Evolutionary conservation across 345 rosid genomes (phyloP).

Genomic region (Citropsis articulata): DNA sequence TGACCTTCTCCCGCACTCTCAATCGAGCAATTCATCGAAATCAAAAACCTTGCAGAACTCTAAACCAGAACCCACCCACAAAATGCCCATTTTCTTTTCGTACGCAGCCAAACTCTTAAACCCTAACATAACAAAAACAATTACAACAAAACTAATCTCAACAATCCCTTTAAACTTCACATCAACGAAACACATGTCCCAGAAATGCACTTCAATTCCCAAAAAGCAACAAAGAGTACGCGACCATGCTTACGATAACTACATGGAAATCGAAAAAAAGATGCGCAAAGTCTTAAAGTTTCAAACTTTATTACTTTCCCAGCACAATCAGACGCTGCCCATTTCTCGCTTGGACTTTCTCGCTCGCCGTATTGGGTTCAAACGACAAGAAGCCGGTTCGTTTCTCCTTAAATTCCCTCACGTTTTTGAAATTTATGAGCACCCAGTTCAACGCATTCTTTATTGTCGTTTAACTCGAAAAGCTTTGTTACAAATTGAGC

Average conservation of each 20-base stretch:
- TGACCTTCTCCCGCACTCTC: not conserved
- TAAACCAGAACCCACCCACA: constrained; percentile 11
- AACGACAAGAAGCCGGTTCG: constrained; percentile 67
- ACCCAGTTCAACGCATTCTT: constrained; percentile 82
- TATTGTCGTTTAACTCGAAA: constrained; percentile 70
- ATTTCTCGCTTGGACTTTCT: constrained; percentile 66
- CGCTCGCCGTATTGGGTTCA: constrained; percentile 76
- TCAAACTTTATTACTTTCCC: constrained; percentile 68
- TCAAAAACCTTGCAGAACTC: constrained; percentile 20
- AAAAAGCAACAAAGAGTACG: constrained; percentile 70
- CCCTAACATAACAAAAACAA: not conserved
- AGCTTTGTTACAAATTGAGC: constrained; percentile 62
- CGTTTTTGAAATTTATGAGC: constrained; percentile 81
- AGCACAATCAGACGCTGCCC: constrained; percentile 55
- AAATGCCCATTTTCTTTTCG: constrained; percentile 27
- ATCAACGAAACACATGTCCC: constrained; percentile 42
- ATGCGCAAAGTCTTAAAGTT: constrained; percentile 76
- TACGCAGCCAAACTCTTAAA: constrained; percentile 15
- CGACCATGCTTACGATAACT: constrained; percentile 91
- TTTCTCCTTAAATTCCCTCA: constrained; percentile 85
- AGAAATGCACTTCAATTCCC: constrained; percentile 75
- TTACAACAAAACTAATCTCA: not conserved
- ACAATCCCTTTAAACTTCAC: constrained; percentile 10
- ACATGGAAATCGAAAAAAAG: constrained; percentile 94
- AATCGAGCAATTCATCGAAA: not conserved